Conservation (phyloP, 805 yeast species). For the Ogataea trehaloabstinens region DNA sequence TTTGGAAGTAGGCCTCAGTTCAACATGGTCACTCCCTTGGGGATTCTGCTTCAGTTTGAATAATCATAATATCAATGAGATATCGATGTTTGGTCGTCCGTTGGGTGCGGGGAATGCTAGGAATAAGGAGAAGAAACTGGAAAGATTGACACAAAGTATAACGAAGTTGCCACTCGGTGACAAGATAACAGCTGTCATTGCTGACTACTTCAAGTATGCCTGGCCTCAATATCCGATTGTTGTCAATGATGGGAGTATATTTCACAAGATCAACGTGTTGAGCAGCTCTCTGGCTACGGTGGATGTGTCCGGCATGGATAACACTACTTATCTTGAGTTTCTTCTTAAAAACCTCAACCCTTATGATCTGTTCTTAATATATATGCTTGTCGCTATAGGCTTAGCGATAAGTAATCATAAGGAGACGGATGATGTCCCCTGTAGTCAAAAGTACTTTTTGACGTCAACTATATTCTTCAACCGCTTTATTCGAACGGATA, state of each 20-base stretch:
- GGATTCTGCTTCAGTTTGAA: constrained; percentile 2
- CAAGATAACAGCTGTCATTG: neutral
- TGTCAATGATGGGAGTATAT: constrained; percentile 5
- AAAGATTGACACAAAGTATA: neutral
- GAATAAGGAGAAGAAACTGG: neutral
- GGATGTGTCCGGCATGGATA: constrained; percentile 1
- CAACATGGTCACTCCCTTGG: constrained; percentile 5
- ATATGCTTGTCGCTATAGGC: constrained; percentile 16
- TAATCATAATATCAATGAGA: constrained; percentile 10
- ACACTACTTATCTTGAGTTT: constrained; percentile 3
- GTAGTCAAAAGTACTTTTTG: constrained; percentile 3
- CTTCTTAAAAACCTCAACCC: constrained; percentile 8
- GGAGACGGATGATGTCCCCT: neutral
- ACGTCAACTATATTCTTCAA: constrained; percentile 16
- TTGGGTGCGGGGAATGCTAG: constrained; percentile 6
- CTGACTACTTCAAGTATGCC: constrained; percentile 13
- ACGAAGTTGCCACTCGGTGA: neutral
- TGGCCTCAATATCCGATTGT: constrained; percentile 20
- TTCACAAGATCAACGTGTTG: constrained; percentile 5
- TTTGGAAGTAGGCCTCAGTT: constrained; percentile 8
- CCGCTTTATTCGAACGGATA: constrained; percentile 5
- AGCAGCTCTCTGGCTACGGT: constrained; percentile 1
- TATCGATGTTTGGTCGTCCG: constrained; percentile 8
- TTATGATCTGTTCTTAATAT: constrained; percentile 13
- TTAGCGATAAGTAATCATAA: constrained; percentile 7